A percentile compares a stretch with the other conserved stretches of the same genome.
Evolutionary conservation across 768 basidiomycete species (phyloP).

Genomic region (Russula brevipes): DNA sequence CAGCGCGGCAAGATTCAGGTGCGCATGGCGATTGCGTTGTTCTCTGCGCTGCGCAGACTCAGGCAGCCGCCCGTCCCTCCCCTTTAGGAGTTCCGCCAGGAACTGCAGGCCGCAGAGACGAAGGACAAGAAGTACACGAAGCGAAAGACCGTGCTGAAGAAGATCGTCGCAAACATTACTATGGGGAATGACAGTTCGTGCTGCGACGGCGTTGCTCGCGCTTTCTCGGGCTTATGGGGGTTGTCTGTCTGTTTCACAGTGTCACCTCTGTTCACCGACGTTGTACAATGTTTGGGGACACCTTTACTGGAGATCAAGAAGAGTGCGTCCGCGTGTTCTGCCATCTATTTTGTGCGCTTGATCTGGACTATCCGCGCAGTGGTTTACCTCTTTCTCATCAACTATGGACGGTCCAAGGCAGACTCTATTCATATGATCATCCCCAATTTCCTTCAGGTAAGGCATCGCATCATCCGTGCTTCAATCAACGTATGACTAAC

Average conservation of each 20-base stretch:
- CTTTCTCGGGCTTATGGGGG: slow-evolving; percentile 24
- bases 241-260: slow-evolving; percentile 42
- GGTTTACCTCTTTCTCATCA: slow-evolving; percentile 97
- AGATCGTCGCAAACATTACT: slow-evolving; percentile 97
- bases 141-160: slow-evolving; percentile 92
- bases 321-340: slow-evolving; percentile 52
- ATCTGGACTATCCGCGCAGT: slow-evolving; percentile 42
- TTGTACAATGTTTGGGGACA: slow-evolving; percentile 91
- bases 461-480: neutral
- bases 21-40: slow-evolving; percentile 20
- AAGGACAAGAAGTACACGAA: slow-evolving; percentile 97
- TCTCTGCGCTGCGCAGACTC: slow-evolving; percentile 13
- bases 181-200: slow-evolving; percentile 98
- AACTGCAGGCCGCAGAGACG: slow-evolving; percentile 83
- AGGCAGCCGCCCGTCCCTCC: slow-evolving; percentile 19
- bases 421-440: slow-evolving; percentile 68
- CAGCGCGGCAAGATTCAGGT: slow-evolving; percentile 90
- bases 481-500: slow-evolving; percentile 6
- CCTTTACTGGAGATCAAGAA: slow-evolving; percentile 98
- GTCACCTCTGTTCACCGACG: slow-evolving; percentile 93
- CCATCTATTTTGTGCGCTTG: slow-evolving; percentile 1
- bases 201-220: neutral
- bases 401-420: slow-evolving; percentile 90
- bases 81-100: slow-evolving; percentile 77
- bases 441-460: slow-evolving; percentile 23